Evolutionary conservation across 768 basidiomycete genomes (phyloP), one percentile per base, ranked within the genome.

Genomic region (Tulasnella sp.): DNA sequence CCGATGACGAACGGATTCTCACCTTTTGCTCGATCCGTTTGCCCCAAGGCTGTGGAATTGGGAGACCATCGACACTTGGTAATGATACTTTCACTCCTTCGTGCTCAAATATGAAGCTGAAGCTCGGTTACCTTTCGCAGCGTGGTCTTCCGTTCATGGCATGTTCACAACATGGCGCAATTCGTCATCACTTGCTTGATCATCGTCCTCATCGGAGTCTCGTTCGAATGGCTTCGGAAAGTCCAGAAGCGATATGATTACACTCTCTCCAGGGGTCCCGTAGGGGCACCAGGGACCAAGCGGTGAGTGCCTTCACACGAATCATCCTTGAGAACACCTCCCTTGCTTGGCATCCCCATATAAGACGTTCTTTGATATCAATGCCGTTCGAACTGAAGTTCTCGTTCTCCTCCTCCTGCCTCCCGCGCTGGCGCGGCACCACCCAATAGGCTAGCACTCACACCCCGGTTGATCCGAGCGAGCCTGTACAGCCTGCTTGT

Each of bases 221-320:
- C 91, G 78, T 96, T 91, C 85, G 94, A 96, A 83, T 96, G 93
- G 84, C 88, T 95, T 75, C 90, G 93, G 76, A 87, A 87, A 58
- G 88, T 91, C 81, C 90, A 91, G 84, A 88, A 86, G 82, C 85
- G 84, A 58, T 86, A 93, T 77, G 94, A 95, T 83, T 82, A 84
- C 3, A 86, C 86, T 62, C 90, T 95, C 76, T 92, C 90, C n/a
- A 83, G 90, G 89, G 79, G 85, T 86, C 40, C 90, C 87, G 10
- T 84, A 93, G 82, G 83, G 93, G 84, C 87, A 85, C 75, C 89
- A 91, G 68, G 80, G 82, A 76, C 86, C 84, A 62, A 80, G 81
- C 83, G 77, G 88, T 88, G 92, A 91, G 85, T 85, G 87, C 85
- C 48, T 79, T 56, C 62, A 7, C 62, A 31, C 62, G 18, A 36